Percentiles rank a stretch among this genome's conserved stretches.
phyloP scores from a whole-genome alignment of 2,329 filamentous ascomycete genomes.

The Dryadomyces quercivorus region DNA sequence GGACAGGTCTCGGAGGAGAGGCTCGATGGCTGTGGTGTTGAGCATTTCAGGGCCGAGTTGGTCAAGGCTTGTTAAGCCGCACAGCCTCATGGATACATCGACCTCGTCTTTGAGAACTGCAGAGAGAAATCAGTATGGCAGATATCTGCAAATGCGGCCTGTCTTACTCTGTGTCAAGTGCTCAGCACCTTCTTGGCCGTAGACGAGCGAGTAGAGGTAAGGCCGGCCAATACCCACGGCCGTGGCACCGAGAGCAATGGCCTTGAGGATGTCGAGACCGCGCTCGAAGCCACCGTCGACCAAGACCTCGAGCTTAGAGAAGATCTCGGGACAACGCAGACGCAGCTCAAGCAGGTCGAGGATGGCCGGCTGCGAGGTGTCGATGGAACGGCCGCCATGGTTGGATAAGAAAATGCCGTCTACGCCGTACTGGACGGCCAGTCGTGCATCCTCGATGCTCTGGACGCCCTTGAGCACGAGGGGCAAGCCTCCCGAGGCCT shows the following conservation, averaged over 20 bases:
- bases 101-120: constrained; percentile 24
- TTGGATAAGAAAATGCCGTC: constrained; percentile 45
- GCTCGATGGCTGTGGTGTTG: constrained; percentile 15
- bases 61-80: constrained; percentile 13
- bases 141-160: not conserved
- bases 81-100: constrained; percentile 24
- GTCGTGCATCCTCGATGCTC: constrained; percentile 39
- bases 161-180: constrained; percentile 24
- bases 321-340: constrained; percentile 25
- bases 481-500: constrained; percentile 11
- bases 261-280: constrained; percentile 30
- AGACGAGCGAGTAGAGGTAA: constrained; percentile 27
- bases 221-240: constrained; percentile 34
- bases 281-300: constrained; percentile 30
- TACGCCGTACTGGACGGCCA: constrained; percentile 34
- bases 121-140: not conserved
- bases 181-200: constrained; percentile 34
- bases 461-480: constrained; percentile 47
- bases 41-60: constrained; percentile 9
- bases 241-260: constrained; percentile 27
- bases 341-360: constrained; percentile 27
- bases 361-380: constrained; percentile 29
- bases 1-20: not conserved
- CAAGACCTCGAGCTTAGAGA: constrained; percentile 24
- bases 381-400: constrained; percentile 44